These are phyloP conservation scores for Stephanodiscus minutulus DNA, from an alignment of 108 stramenopile genomes.

Conservation along the genomic window DNA sequence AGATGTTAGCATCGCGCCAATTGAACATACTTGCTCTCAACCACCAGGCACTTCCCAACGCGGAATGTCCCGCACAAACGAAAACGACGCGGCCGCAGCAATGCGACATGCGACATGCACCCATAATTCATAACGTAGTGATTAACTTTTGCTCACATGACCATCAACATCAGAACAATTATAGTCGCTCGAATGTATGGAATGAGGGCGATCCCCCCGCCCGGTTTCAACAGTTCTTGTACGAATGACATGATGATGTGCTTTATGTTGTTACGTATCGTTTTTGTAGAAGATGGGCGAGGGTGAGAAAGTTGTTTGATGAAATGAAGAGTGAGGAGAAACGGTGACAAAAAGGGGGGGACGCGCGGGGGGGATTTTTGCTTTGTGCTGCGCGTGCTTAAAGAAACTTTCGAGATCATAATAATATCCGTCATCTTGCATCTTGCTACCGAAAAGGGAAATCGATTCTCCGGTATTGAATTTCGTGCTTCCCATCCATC, in stretches of 20 bases:
- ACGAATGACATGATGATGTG: conserved; percentile 55
- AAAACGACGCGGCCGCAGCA: not conserved
- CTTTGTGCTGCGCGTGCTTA: too few species aligned
- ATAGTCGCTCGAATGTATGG: conserved; percentile 84
- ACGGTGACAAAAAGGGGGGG: too few species aligned
- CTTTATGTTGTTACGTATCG: not conserved
- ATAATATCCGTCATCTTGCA: too few species aligned
- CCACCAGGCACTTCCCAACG: not conserved
- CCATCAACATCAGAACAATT: conserved; percentile 61
- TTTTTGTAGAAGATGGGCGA: too few species aligned
- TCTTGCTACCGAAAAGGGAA: too few species aligned
- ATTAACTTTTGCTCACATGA: conserved; percentile 28
- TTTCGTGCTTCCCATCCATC: too few species aligned
- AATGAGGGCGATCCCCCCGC: conserved; percentile 83
- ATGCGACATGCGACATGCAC: not conserved
- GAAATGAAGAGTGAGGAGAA: too few species aligned
- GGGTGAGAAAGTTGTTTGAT: too few species aligned
- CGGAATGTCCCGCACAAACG: not conserved
- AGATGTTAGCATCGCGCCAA: not conserved
- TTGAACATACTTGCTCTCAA: not conserved
- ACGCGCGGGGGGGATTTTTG: too few species aligned
- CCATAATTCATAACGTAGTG: not conserved
- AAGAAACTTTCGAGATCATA: too few species aligned
- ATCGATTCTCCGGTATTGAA: too few species aligned
- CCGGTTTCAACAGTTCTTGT: conserved; percentile 75